Evolutionary conservation across 495 filamentous ascomycete genomes (phyloP).

Genomic region (Penicillium coprophilum): DNA sequence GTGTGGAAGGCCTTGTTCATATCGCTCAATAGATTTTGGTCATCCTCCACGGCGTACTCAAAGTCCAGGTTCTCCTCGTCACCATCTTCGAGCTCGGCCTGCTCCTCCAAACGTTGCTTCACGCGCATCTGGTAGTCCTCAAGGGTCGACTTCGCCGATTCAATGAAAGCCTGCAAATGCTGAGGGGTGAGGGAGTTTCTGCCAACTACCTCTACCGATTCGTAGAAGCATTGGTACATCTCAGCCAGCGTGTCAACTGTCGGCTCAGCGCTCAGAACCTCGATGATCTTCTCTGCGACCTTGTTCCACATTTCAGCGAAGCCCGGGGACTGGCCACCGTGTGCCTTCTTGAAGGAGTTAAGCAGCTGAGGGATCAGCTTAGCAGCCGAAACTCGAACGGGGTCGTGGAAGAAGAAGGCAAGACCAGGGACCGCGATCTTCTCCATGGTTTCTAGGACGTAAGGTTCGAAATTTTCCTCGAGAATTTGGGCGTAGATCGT

Average conservation of each 20-base stretch:
- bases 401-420: conserved; percentile 99
- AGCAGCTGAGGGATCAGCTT: conserved; percentile 94
- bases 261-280: conserved; percentile 91
- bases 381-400: conserved; percentile 91
- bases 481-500: conserved; percentile 95
- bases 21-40: conserved; percentile 93
- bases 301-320: conserved; percentile 77
- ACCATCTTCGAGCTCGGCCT: conserved; percentile 73
- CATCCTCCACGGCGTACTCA: conserved; percentile 89
- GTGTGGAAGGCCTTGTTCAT: conserved; percentile 99
- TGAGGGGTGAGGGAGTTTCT: conserved; percentile 71
- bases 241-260: conserved; percentile 95
- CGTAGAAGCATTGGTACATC: conserved; percentile 99
- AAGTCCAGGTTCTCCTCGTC: conserved; percentile 71
- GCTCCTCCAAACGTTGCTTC: conserved; percentile 72
- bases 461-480: conserved; percentile 86
- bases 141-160: conserved; percentile 75
- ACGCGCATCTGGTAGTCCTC: conserved; percentile 91
- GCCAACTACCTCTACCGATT: conserved; percentile 92
- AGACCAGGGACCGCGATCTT: conserved; percentile 93
- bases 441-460: conserved; percentile 90
- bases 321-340: conserved; percentile 71
- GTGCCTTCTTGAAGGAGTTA: conserved; percentile 87
- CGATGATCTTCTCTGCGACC: conserved; percentile 86
- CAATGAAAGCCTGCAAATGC: conserved; percentile 85